phyloP scores from a whole-genome alignment of 495 filamentous ascomycete species.

The Aspergillus avenaceus region DNA sequence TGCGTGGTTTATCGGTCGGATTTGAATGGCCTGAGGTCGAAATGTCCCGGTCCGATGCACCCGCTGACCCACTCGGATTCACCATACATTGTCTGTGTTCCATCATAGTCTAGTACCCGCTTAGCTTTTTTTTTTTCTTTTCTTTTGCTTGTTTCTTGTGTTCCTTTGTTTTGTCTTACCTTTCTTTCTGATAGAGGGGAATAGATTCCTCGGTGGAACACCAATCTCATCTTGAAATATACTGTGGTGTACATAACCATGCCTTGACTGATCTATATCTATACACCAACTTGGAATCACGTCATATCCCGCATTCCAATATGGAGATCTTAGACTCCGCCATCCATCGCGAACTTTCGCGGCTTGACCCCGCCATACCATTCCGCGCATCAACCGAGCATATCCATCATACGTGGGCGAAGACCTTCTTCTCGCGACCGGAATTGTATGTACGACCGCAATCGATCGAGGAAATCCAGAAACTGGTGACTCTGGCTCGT shows the following conservation, averaged over 20 bases:
- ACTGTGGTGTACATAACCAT: neutral
- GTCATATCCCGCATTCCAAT: conserved; percentile 1
- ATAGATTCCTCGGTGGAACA: too few relatives aligned
- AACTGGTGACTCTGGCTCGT: conserved; percentile 76
- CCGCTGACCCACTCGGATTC: conserved; percentile 1
- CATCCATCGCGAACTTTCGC: conserved; percentile 49
- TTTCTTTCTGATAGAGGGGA: too few relatives aligned
- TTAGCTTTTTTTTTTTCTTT: conserved; percentile 3
- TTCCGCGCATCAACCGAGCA: conserved; percentile 72
- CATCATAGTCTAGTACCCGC: neutral
- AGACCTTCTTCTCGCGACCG: conserved; percentile 80
- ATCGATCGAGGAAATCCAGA: conserved; percentile 73
- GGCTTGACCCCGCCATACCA: conserved; percentile 56
- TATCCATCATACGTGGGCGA: conserved; percentile 93
- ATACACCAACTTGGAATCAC: neutral
- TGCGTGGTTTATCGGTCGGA: too few relatives aligned
- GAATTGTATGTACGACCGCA: conserved; percentile 86
- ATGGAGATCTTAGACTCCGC: conserved; percentile 44
- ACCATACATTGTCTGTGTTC: neutral
- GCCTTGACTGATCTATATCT: neutral
- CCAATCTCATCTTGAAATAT: too few relatives aligned
- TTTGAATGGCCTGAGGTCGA: neutral
- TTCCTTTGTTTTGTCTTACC: neutral
- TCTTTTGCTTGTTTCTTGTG: conserved; percentile 15
- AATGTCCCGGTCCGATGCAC: neutral